Evolutionary conservation across 495 filamentous ascomycete species (phyloP).

Genomic region (Neurospora tetraspora): DNA sequence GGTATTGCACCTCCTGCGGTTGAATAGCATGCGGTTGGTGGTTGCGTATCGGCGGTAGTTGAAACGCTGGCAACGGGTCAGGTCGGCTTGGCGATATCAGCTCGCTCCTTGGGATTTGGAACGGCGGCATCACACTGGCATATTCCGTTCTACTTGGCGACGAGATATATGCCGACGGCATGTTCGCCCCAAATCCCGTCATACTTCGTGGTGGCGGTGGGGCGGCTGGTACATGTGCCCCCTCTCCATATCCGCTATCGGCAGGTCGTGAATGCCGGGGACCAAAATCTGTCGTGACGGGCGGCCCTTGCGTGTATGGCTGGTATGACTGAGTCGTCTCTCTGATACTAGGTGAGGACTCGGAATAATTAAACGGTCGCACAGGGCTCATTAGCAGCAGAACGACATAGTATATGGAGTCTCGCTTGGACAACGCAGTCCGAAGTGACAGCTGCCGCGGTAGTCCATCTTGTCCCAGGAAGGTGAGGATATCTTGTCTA

Average conservation of each 20-base stretch:
- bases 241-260: conserved; percentile 26
- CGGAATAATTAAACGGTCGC: conserved; percentile 29
- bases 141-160: conserved; percentile 33
- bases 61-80: conserved; percentile 33
- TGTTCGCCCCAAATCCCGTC: conserved; percentile 18
- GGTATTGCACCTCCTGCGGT: conserved; percentile 14
- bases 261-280: conserved; percentile 25
- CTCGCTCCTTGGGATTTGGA: conserved; percentile 39
- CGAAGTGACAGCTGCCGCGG: conserved; percentile 31
- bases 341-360: conserved; percentile 37
- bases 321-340: conserved; percentile 37
- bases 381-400: conserved; percentile 25
- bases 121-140: conserved; percentile 23
- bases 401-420: conserved; percentile 45
- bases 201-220: conserved; percentile 22
- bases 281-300: conserved; percentile 33
- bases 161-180: conserved; percentile 26
- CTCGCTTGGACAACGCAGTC: conserved; percentile 39
- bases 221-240: conserved; percentile 16
- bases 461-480: conserved; percentile 37
- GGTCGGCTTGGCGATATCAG: conserved; percentile 20
- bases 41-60: conserved; percentile 42
- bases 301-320: conserved; percentile 32
- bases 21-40: conserved; percentile 26
- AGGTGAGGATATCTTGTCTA: conserved; percentile 40